Base-by-base conservation (phyloP, 176 grass and related monocot genomes). In the Bromus sterilis region DNA sequence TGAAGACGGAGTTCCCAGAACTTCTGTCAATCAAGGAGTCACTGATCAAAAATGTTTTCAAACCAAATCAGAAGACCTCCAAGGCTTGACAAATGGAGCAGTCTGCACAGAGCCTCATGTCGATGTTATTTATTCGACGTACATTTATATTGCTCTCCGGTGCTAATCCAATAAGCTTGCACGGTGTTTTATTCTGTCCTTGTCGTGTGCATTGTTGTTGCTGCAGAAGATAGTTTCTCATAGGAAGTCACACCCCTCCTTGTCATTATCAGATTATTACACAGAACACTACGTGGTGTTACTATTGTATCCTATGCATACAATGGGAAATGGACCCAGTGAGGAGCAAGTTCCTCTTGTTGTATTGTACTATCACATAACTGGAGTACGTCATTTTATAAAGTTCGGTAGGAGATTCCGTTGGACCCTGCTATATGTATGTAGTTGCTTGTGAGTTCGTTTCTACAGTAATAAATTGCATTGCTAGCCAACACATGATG, bases 21-120 rank as follows among this genome's bases (percentile, higher is more conserved):
- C 86, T 96, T 80, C 12, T 96, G 75, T 69, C 90, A 0, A 90
- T 96, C 79, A 96, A 96, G 85, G 90, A 96, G 77, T 90, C 85
- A 3, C 71, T 90, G 77, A 78, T 93, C 18, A 93, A 91, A 48
- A 87, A 89, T 29, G 93, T 93, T 21, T 96, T 96, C 25, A 65
- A 93, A 29, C 93, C 90, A 24, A 96, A 96, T 34, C 60, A 69
- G 85, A 92, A 92, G 78, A 88, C 80, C 2, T 21, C 66, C 78
- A 86, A 83, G 74, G 90, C 71, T 83, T 96, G 87, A 90, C 28
- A 69, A 64, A 58, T 29, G 42, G 82, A 84, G 21, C 66, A 43
- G 48, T 31, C 74, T 79, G 36, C 23, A 59, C 51, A 42, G 30
- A 32, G 76, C 71, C 10, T 49, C 56, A 28, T 83, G 79, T 78